Evolutionary conservation across 1,284 basidiomycete genomes (phyloP), one percentile per base, ranked within the genome.

Genomic region (Chalciporus sp.): DNA sequence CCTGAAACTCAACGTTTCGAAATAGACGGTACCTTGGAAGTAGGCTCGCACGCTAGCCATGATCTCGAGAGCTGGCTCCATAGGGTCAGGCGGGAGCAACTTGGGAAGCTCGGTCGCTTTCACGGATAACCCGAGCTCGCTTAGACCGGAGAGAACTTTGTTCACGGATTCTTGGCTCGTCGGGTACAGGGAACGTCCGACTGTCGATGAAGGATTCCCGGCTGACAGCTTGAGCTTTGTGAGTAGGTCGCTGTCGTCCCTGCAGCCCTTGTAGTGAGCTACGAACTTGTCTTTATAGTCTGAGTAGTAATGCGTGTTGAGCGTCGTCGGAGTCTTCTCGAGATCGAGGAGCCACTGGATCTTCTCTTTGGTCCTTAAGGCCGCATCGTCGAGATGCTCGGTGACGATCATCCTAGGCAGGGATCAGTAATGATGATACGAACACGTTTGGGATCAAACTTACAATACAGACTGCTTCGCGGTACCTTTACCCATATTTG

Each of bases 11-110:
- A 50, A 48, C 12, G 16, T n/a, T 29, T 33, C 4, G 14, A 3
- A 20, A 9, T 1, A 27, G 12, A 27, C 56, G 59, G 9, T 54
- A 85, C 85, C 82, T 76, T 88, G 85, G 67, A 87, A 90, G 59
- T 90, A 90, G 0, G 85, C 89, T 1, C 85, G 74, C 4, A 86
- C 84, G 41, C 84, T 79, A 0, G 88, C 83, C 85, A 89, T 88
- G 60, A 89, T 86, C 10, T 68, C 64, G 4, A 90, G 64, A 0
- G 82, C 84, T 0, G 79, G 72, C 19, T 84, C 82, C 73, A 76
- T 80, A 0, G 70, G 68, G 57, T 88, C 84, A 0, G 76, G 53
- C 0, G 82, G 77, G 3, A 85, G 70, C 0, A 91, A 64, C 55
- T 79, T 84, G 0, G 77, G 67, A 0, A 87, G 63, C 47, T 85